Evolutionary conservation across 495 filamentous ascomycete species (phyloP).

Genomic region (Aspergillus nanangensis): DNA sequence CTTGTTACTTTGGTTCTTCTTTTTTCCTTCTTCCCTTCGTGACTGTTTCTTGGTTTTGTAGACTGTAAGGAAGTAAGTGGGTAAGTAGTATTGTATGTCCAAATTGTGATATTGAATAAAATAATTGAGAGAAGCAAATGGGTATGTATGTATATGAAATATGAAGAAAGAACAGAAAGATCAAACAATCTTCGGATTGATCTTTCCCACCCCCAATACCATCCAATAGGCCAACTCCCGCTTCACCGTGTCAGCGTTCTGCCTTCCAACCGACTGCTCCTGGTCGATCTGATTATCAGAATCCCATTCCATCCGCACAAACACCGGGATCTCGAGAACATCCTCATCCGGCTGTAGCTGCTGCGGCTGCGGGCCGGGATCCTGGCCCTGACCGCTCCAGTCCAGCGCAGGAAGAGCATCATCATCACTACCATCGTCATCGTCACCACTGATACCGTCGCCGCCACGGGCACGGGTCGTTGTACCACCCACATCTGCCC

Average conservation of each 20-base stretch:
- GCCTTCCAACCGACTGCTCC: slow-evolving; percentile 43
- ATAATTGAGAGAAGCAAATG: no score
- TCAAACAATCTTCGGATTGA: slow-evolving; percentile 27
- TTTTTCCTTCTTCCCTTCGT: no score
- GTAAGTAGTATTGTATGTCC: no score
- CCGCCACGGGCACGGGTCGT: slow-evolving; percentile 14
- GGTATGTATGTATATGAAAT: slow-evolving; percentile 1
- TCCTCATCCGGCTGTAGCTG: slow-evolving; percentile 69
- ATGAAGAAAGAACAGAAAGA: not conserved
- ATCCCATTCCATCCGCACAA: slow-evolving; percentile 91
- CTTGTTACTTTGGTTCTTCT: no score
- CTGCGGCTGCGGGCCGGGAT: slow-evolving; percentile 8
- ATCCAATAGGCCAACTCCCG: slow-evolving; percentile 93
- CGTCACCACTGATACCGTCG: slow-evolving; percentile 9
- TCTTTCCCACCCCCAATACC: slow-evolving; percentile 82
- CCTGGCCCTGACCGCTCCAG: slow-evolving; percentile 19
- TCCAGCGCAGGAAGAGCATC: slow-evolving; percentile 7
- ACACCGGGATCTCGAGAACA: slow-evolving; percentile 91
- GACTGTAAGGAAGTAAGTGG: no score
- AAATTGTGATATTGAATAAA: no score
- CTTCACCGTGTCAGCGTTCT: slow-evolving; percentile 48
- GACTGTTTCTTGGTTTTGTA: no score
- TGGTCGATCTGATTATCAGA: slow-evolving; percentile 69
- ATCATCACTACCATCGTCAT: not conserved
- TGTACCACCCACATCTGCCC: slow-evolving; percentile 15